Conservation (phyloP, 805 yeast genomes). For the Torulaspora microellipsoides region DNA sequence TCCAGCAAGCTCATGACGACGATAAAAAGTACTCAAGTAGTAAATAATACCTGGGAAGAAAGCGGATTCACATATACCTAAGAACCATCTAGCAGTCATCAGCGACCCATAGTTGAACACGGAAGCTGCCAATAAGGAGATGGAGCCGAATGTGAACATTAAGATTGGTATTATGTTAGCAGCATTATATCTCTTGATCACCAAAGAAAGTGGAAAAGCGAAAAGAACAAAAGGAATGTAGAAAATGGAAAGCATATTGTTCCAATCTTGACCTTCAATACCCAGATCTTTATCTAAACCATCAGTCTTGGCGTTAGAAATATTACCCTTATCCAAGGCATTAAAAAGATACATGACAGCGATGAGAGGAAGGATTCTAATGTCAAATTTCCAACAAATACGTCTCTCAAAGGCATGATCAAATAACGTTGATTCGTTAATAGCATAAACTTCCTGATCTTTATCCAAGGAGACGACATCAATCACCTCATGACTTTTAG, state of each 20-base stretch:
- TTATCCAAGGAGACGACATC: slow-evolving; percentile 4
- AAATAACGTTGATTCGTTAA: slow-evolving; percentile 8
- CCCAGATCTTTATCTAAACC: slow-evolving; percentile 41
- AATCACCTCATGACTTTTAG: background rate
- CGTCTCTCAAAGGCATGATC: slow-evolving; percentile 6
- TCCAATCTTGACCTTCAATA: slow-evolving; percentile 42
- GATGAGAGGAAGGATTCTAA: slow-evolving; percentile 42
- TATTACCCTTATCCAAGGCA: slow-evolving; percentile 47
- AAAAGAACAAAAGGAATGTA: slow-evolving; percentile 23
- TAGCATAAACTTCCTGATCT: slow-evolving; percentile 8
- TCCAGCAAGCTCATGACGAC: slow-evolving; percentile 36
- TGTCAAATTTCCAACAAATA: slow-evolving; percentile 40
- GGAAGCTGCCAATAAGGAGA: slow-evolving; percentile 37
- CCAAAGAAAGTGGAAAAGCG: slow-evolving; percentile 41
- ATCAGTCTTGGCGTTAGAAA: slow-evolving; percentile 47
- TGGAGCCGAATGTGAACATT: slow-evolving; percentile 43
- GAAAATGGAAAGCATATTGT: slow-evolving; percentile 39
- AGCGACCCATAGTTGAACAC: slow-evolving; percentile 38
- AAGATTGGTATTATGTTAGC: slow-evolving; percentile 43
- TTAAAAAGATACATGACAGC: slow-evolving; percentile 46
- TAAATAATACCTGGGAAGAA: slow-evolving; percentile 40
- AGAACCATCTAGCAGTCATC: slow-evolving; percentile 43
- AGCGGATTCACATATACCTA: slow-evolving; percentile 42
- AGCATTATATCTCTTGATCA: slow-evolving; percentile 33
- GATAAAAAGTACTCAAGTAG: slow-evolving; percentile 38